A percentile compares a stretch with the other conserved stretches of the same genome.
Conservation (phyloP, 495 filamentous ascomycete species). For the Hypoxylon cercidicola region DNA sequence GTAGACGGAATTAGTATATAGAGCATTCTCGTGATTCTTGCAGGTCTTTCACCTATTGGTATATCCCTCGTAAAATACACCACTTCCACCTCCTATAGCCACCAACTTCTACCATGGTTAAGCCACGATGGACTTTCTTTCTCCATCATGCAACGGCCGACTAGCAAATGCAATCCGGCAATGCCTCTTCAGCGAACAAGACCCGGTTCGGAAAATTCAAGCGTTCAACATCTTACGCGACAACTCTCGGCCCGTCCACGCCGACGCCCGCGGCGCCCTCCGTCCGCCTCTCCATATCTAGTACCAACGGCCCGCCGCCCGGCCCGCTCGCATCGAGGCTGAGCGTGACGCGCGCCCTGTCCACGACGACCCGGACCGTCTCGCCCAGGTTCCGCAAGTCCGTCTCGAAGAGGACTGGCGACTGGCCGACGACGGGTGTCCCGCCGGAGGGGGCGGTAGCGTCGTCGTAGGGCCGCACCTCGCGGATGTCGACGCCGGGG, state of each 20-base stretch:
- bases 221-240: too few relatives aligned
- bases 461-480: constrained; percentile 50
- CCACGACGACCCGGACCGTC: constrained; percentile 78
- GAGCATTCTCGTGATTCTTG: too few relatives aligned
- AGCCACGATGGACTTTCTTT: too few relatives aligned
- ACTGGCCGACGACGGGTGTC: neutral
- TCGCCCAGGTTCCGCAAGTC: constrained; percentile 82
- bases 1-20: too few relatives aligned
- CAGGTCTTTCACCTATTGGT: too few relatives aligned
- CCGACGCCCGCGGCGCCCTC: constrained; percentile 54
- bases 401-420: constrained; percentile 68
- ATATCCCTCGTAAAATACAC: too few relatives aligned
- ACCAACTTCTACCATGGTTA: too few relatives aligned
- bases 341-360: constrained; percentile 79
- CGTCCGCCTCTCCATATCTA: constrained; percentile 64
- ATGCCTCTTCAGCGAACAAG: too few relatives aligned
- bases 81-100: too few relatives aligned
- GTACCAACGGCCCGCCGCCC: constrained; percentile 69
- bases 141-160: too few relatives aligned
- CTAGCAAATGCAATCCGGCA: too few relatives aligned
- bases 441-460: constrained; percentile 24
- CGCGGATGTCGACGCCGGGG: constrained; percentile 81
- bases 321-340: constrained; percentile 73
- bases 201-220: too few relatives aligned
- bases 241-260: constrained; percentile 19